Evolutionary conservation across 768 basidiomycete genomes (phyloP).

Genomic region (Pleurotus citrinopileatus): DNA sequence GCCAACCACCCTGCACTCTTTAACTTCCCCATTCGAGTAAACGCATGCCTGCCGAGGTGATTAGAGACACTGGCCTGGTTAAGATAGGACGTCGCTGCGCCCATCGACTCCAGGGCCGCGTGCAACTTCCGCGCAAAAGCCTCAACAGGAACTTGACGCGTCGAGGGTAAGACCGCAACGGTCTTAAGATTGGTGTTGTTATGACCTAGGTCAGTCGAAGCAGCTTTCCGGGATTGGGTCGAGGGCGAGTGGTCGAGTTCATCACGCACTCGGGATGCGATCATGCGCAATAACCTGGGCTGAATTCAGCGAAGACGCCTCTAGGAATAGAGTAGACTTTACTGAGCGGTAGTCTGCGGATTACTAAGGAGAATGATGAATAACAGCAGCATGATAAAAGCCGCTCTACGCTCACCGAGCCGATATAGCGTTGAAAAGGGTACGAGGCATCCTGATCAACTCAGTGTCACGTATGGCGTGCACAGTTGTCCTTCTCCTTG

Average conservation of each 20-base stretch:
- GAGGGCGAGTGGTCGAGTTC: constrained; percentile 68
- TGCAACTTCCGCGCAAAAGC: constrained; percentile 89
- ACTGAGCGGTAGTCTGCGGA: constrained; percentile 85
- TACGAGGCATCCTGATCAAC: constrained; percentile 94
- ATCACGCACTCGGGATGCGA: constrained; percentile 86
- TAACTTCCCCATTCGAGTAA: constrained; percentile 94
- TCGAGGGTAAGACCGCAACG: constrained; percentile 86
- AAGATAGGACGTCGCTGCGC: constrained; percentile 89
- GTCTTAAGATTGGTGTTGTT: constrained; percentile 91
- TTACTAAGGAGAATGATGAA: constrained; percentile 45
- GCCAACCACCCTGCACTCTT: constrained; percentile 90
- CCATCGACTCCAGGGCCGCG: constrained; percentile 84
- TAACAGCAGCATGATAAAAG: no score
- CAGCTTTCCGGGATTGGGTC: constrained; percentile 46
- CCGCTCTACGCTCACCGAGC: constrained; percentile 68
- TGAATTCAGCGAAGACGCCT: not conserved
- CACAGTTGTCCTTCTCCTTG: constrained; percentile 81
- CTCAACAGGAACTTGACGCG: constrained; percentile 85
- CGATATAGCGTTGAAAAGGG: constrained; percentile 96
- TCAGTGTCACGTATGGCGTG: constrained; percentile 99
- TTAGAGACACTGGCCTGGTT: constrained; percentile 92
- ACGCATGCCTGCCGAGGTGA: constrained; percentile 92
- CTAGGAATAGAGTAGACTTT: constrained; percentile 21
- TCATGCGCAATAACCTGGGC: constrained; percentile 73
- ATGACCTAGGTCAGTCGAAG: constrained; percentile 57